A percentile compares a stretch with the other conserved stretches of the same genome.
Conservation (phyloP, 2,329 filamentous ascomycete species). For the Arthrobotrys sinensis region DNA sequence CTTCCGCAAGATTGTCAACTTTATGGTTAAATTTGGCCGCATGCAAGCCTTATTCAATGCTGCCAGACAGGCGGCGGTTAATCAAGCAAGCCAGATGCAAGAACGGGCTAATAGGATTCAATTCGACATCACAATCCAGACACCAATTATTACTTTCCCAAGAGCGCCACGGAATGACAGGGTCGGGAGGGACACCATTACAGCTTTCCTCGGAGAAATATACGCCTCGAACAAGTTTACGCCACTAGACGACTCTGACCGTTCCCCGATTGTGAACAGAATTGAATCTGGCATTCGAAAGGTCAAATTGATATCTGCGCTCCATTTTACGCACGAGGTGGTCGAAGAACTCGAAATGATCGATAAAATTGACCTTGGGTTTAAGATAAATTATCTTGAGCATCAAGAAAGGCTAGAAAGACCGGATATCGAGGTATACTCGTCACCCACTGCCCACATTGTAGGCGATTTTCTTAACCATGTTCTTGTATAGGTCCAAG, state of each 20-base stretch:
- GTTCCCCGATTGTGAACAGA: slow-evolving; percentile 85
- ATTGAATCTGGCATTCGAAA: slow-evolving; percentile 92
- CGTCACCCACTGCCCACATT: background rate
- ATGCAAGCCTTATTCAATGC: slow-evolving; percentile 99
- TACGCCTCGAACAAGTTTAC: slow-evolving; percentile 96
- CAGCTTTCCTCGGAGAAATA: slow-evolving; percentile 95
- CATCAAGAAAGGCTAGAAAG: slow-evolving; percentile 82
- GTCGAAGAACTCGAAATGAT: slow-evolving; percentile 95
- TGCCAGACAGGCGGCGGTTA: slow-evolving; percentile 91
- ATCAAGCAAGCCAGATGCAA: slow-evolving; percentile 92
- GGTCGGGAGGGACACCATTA: slow-evolving; percentile 85
- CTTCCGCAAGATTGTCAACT: slow-evolving; percentile 97
- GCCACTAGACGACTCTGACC: slow-evolving; percentile 82
- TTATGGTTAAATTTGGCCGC: slow-evolving; percentile 97
- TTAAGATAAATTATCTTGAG: slow-evolving; percentile 91
- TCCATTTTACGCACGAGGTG: slow-evolving; percentile 80
- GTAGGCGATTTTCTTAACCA: background rate
- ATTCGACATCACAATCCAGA: slow-evolving; percentile 93
- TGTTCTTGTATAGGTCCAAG: slow-evolving; percentile 74
- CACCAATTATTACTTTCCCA: slow-evolving; percentile 96
- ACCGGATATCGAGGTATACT: slow-evolving; percentile 80
- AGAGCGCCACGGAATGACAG: slow-evolving; percentile 67
- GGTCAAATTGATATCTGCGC: slow-evolving; percentile 88
- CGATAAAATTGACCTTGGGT: slow-evolving; percentile 93
- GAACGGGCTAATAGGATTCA: slow-evolving; percentile 91